These are phyloP conservation scores for Hagleromyces aurorensis DNA, from an alignment of 805 yeast genomes.

Conservation along the genomic window DNA sequence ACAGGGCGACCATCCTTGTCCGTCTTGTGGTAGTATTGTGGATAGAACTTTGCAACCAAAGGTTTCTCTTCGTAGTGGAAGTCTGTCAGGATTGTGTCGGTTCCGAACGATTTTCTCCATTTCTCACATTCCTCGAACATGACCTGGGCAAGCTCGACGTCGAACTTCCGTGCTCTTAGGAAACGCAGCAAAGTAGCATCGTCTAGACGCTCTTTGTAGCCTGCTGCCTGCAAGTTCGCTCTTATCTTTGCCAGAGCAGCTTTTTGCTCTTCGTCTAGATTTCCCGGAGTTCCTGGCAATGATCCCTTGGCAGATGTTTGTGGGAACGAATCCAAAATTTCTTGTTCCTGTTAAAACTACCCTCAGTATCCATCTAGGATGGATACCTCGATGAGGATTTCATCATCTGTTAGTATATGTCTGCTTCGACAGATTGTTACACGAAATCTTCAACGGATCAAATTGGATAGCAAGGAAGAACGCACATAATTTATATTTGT, in stretches of 20 bases:
- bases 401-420: too few relatives aligned
- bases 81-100: conserved; percentile 77
- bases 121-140: conserved; percentile 85
- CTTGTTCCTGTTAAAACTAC: conserved; percentile 25
- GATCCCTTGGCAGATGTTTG: conserved; percentile 55
- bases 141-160: conserved; percentile 61
- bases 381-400: too few relatives aligned
- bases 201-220: conserved; percentile 73
- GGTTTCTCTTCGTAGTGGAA: conserved; percentile 93
- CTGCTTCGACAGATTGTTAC: too few relatives aligned
- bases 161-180: conserved; percentile 92
- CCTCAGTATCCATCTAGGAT: too few relatives aligned
- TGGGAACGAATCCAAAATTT: conserved; percentile 51
- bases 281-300: conserved; percentile 76
- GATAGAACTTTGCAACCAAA: conserved; percentile 79
- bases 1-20: conserved; percentile 97
- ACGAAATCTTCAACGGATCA: too few relatives aligned
- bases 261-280: conserved; percentile 61
- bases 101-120: conserved; percentile 86
- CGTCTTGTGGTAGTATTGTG: conserved; percentile 95
- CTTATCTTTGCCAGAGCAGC: conserved; percentile 51
- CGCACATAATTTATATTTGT: too few relatives aligned
- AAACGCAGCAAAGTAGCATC: conserved; percentile 81
- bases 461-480: too few relatives aligned
- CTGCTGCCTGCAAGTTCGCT: conserved; percentile 48